These are phyloP conservation scores for Clavispora fructus DNA, from an alignment of 805 yeast genomes.

Conservation along the genomic window DNA sequence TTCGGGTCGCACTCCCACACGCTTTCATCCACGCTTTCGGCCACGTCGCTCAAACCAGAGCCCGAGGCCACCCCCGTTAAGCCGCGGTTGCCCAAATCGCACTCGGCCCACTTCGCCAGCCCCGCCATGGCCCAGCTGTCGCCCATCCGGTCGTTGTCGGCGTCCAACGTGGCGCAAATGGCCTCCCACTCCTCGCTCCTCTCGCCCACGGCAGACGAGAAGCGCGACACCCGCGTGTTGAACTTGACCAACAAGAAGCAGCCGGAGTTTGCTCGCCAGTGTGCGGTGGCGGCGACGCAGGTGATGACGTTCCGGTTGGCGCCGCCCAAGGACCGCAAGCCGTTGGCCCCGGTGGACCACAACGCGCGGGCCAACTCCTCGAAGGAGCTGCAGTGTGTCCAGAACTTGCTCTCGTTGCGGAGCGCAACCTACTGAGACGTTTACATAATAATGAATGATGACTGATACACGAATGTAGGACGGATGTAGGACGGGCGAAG, in stretches of 20 bases:
- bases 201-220: constrained; percentile 8
- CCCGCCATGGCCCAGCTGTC: constrained; percentile 13
- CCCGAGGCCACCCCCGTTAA: constrained; percentile 9
- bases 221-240: constrained; percentile 10
- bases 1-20: too few relatives aligned
- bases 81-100: constrained; percentile 9
- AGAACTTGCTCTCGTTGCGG: constrained; percentile 14
- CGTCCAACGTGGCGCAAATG: constrained; percentile 5
- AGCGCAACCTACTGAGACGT: constrained; percentile 8
- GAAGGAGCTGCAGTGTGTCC: constrained; percentile 14
- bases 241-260: constrained; percentile 15
- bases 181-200: constrained; percentile 4
- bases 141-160: constrained; percentile 10
- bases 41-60: constrained; percentile 7
- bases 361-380: constrained; percentile 4
- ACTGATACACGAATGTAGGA: neutral
- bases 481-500: too few relatives aligned
- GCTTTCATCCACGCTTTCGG: too few relatives aligned
- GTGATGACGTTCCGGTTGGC: constrained; percentile 13
- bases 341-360: constrained; percentile 10
- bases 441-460: neutral
- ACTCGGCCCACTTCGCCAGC: constrained; percentile 7
- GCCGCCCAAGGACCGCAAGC: constrained; percentile 12
- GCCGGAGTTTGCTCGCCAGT: constrained; percentile 14
- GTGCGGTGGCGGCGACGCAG: constrained; percentile 12